A percentile compares a stretch with the other conserved stretches of the same genome.
Evolutionary conservation across 768 basidiomycete species (phyloP).

Genomic region (Kwoniella sp.): DNA sequence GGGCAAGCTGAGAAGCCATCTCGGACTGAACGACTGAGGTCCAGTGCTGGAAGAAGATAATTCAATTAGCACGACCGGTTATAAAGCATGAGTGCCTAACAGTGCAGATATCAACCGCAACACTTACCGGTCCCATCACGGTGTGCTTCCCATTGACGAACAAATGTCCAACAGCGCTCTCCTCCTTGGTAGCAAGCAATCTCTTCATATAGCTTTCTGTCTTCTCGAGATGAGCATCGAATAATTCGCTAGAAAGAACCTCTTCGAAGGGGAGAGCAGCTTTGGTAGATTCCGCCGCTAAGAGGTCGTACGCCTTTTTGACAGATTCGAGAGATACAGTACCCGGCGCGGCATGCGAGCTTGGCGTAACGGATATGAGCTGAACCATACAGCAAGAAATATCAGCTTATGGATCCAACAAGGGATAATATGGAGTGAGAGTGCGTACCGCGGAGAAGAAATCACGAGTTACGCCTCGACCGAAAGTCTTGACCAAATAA

Average conservation of each 20-base stretch:
- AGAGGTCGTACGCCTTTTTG: slow-evolving; percentile 32
- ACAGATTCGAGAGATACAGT: slow-evolving; percentile 30
- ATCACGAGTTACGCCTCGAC: slow-evolving; percentile 65
- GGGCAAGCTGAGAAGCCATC: slow-evolving; percentile 64
- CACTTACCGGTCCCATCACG: slow-evolving; percentile 67
- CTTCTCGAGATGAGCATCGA: slow-evolving; percentile 58
- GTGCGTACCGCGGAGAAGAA: slow-evolving; percentile 64
- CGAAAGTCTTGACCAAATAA: slow-evolving; percentile 67
- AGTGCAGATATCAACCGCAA: neutral
- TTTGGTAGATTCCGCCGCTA: slow-evolving; percentile 25
- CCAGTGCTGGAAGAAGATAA: slow-evolving; percentile 63
- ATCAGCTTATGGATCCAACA: neutral
- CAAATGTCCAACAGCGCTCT: slow-evolving; percentile 63
- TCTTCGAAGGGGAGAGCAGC: slow-evolving; percentile 43
- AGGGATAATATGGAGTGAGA: neutral
- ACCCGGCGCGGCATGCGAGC: slow-evolving; percentile 26
- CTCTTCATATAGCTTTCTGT: slow-evolving; percentile 64
- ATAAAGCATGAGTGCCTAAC: no score
- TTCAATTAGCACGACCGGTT: neutral
- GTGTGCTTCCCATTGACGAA: slow-evolving; percentile 90
- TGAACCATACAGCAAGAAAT: neutral
- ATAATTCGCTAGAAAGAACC: slow-evolving; percentile 31
- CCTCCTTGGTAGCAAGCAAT: slow-evolving; percentile 60
- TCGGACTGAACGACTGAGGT: slow-evolving; percentile 67
- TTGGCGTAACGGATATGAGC: slow-evolving; percentile 31